phyloP scores from a whole-genome alignment of 192 early-diverging fungal species.

The Backusella morwellensis region DNA sequence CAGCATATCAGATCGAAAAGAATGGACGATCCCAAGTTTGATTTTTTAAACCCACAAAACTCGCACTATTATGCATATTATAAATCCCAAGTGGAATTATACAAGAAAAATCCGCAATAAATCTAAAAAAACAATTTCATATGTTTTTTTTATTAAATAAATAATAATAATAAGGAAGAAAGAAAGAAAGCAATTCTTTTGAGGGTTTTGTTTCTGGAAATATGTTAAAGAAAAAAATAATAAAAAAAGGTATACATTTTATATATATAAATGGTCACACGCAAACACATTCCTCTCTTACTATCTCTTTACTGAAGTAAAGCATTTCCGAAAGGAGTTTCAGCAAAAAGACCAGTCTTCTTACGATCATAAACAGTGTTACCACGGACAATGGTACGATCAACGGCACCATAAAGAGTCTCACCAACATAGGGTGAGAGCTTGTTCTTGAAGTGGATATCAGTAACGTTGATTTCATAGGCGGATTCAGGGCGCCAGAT shows the following conservation, averaged over 20 bases:
- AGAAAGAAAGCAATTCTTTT: slow-evolving; percentile 2
- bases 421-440: slow-evolving; percentile 72
- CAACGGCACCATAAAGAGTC: slow-evolving; percentile 59
- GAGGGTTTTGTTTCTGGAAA: not conserved
- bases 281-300: not conserved
- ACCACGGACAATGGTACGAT: slow-evolving; percentile 73
- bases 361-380: slow-evolving; percentile 38
- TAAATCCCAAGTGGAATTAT: slow-evolving; percentile 10
- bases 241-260: not conserved
- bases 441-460: slow-evolving; percentile 82
- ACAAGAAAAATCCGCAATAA: not conserved
- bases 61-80: slow-evolving; percentile 42
- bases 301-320: slow-evolving; percentile 7
- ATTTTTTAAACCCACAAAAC: slow-evolving; percentile 53
- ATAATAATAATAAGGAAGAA: not conserved
- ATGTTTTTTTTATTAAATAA: not conserved
- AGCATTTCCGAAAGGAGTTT: slow-evolving; percentile 11
- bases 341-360: slow-evolving; percentile 1
- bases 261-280: not conserved
- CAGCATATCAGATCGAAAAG: slow-evolving; percentile 40
- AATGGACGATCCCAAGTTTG: slow-evolving; percentile 43
- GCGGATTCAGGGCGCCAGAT: slow-evolving; percentile 72
- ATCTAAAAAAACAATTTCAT: not conserved
- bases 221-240: not conserved
- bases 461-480: slow-evolving; percentile 45